Percentiles rank a stretch among this genome's conserved stretches.
Evolutionary conservation across 257 asterid genomes (phyloP).

Genomic region (Solanum bukasovii): DNA sequence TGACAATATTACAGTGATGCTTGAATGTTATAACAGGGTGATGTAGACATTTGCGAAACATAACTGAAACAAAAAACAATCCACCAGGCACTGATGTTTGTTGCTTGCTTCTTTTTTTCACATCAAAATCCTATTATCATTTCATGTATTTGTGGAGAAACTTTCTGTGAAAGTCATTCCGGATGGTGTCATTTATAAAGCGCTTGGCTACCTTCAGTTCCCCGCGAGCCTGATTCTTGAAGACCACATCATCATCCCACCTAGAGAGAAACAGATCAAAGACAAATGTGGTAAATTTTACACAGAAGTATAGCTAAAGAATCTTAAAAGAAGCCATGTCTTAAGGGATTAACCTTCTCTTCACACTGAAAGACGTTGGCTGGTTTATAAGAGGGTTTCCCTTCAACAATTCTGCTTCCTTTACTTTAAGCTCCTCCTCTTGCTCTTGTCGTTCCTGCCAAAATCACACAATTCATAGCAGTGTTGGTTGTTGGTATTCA

Average conservation of each 20-base stretch:
- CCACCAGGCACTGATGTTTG: background rate
- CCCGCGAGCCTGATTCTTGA: conserved; percentile 95
- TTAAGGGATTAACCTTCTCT: conserved; percentile 44
- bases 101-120: background rate
- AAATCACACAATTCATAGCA: background rate
- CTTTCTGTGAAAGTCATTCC: conserved; percentile 73
- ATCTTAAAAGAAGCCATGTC: background rate
- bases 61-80: background rate
- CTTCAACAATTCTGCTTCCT: conserved; percentile 69
- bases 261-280: conserved; percentile 18
- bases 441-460: conserved; percentile 57
- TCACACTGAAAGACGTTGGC: conserved; percentile 63
- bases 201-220: conserved; percentile 65
- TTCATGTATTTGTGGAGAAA: conserved; percentile 78
- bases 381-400: conserved; percentile 82
- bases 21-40: background rate
- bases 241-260: conserved; percentile 99
- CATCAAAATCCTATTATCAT: background rate
- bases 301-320: background rate
- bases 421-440: conserved; percentile 74
- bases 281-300: background rate
- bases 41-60: background rate
- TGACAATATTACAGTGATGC: background rate
- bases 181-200: conserved; percentile 87
- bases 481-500: background rate